phyloP scores from a whole-genome alignment of 2,329 filamentous ascomycete species.

The Macroventuria anomochaeta region DNA sequence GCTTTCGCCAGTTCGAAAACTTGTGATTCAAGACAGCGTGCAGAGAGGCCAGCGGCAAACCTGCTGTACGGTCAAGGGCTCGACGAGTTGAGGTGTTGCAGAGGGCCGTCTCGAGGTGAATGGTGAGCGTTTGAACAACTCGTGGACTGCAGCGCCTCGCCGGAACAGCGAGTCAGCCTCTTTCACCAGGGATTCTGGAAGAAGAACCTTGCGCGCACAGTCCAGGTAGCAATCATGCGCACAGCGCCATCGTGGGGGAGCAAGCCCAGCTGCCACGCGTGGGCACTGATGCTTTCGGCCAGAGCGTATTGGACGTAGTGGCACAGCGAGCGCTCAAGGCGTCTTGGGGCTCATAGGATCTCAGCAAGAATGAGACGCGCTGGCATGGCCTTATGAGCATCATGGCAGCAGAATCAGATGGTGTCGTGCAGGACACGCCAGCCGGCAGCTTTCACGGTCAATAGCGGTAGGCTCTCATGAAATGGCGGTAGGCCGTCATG shows the following conservation, averaged over 20 bases:
- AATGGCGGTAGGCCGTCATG: slow-evolving; percentile 21
- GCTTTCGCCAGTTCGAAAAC: background rate
- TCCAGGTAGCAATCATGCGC: slow-evolving; percentile 36
- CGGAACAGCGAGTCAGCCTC: slow-evolving; percentile 38
- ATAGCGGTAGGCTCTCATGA: slow-evolving; percentile 9
- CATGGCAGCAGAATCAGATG: slow-evolving; percentile 3
- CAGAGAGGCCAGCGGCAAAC: slow-evolving; percentile 14
- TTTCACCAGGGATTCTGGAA: slow-evolving; percentile 45
- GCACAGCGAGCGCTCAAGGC: slow-evolving; percentile 6
- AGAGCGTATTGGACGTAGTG: slow-evolving; percentile 10
- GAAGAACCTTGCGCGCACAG: slow-evolving; percentile 33
- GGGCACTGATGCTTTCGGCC: slow-evolving; percentile 30
- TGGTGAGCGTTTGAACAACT: background rate
- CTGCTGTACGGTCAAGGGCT: background rate
- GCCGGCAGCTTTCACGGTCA: slow-evolving; percentile 10
- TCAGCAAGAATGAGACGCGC: slow-evolving; percentile 14
- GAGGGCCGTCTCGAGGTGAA: background rate
- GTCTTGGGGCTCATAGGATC: slow-evolving; percentile 8
- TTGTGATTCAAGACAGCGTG: slow-evolving; percentile 16
- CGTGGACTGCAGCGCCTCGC: slow-evolving; percentile 7
- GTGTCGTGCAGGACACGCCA: slow-evolving; percentile 6
- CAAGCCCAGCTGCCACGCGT: slow-evolving; percentile 23
- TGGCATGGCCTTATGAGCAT: slow-evolving; percentile 1
- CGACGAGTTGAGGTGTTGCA: slow-evolving; percentile 1
- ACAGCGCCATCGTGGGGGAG: slow-evolving; percentile 21